Evolutionary conservation across 306 rosid genomes (phyloP).

Genomic region (Pyrus pyrifolia): DNA sequence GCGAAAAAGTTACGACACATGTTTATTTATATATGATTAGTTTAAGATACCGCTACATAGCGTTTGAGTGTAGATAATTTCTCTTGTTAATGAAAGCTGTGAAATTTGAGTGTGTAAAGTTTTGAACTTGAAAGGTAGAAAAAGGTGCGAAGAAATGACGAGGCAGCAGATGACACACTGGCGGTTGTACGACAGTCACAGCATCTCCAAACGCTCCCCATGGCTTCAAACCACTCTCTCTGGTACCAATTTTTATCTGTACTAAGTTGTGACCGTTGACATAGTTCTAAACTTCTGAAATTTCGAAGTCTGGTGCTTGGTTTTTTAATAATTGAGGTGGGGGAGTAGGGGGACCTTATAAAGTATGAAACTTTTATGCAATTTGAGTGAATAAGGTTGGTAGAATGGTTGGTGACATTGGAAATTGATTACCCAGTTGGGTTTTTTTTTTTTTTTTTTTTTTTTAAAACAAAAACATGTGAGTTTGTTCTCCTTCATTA

Average conservation of each 20-base stretch:
- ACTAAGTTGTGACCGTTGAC: conserved; percentile 10
- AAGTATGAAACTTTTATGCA: background rate
- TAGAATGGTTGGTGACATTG: conserved; percentile 5
- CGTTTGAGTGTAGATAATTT: background rate
- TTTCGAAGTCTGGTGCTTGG: background rate
- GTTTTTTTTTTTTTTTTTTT: background rate
- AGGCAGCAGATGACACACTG: conserved; percentile 33
- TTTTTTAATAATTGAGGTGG: background rate
- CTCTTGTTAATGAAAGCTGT: background rate
- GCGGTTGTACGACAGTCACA: conserved; percentile 71
- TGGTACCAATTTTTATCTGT: conserved; percentile 33
- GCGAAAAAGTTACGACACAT: no score
- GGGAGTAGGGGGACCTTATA: background rate
- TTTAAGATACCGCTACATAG: background rate
- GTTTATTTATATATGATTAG: background rate
- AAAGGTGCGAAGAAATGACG: conserved; percentile 24
- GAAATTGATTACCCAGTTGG: background rate
- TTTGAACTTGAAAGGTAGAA: background rate
- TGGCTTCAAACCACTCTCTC: conserved; percentile 77
- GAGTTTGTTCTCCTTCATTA: background rate
- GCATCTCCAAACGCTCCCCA: conserved; percentile 43
- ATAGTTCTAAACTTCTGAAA: background rate
- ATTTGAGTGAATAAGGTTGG: background rate
- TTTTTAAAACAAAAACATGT: background rate
- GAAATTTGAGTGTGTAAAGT: background rate